Conservation (phyloP, 257 asterid genomes). For the Osmanthus fragrans region DNA sequence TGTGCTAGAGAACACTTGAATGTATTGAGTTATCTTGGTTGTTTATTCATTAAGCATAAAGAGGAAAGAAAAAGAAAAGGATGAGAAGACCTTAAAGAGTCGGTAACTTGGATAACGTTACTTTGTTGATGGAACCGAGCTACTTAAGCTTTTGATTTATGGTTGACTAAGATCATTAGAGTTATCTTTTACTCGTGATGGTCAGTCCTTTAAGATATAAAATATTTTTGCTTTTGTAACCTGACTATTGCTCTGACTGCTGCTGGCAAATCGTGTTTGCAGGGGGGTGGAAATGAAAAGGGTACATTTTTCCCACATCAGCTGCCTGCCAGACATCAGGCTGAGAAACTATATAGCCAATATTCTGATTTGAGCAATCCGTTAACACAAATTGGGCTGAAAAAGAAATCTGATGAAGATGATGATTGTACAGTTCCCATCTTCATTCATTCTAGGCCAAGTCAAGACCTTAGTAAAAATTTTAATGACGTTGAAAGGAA, state of each 20-base stretch:
- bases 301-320: constrained; percentile 36
- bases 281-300: constrained; percentile 57
- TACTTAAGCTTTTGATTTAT: background rate
- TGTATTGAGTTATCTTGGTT: background rate
- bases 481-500: constrained; percentile 20
- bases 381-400: constrained; percentile 34
- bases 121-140: background rate
- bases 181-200: background rate
- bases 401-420: constrained; percentile 53
- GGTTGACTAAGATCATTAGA: background rate
- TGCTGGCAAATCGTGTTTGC: constrained; percentile 24
- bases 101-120: background rate
- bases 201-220: background rate
- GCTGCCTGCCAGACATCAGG: constrained; percentile 37
- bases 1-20: background rate
- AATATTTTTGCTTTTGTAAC: background rate
- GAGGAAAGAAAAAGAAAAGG: background rate
- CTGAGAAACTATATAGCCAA: constrained; percentile 38
- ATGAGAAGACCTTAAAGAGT: background rate
- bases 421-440: constrained; percentile 77
- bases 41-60: background rate
- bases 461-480: constrained; percentile 35
- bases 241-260: constrained; percentile 6
- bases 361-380: constrained; percentile 39
- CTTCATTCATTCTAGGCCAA: constrained; percentile 38